phyloP scores from a whole-genome alignment of 305 asterid genomes.

The Fraxinus ornus region DNA sequence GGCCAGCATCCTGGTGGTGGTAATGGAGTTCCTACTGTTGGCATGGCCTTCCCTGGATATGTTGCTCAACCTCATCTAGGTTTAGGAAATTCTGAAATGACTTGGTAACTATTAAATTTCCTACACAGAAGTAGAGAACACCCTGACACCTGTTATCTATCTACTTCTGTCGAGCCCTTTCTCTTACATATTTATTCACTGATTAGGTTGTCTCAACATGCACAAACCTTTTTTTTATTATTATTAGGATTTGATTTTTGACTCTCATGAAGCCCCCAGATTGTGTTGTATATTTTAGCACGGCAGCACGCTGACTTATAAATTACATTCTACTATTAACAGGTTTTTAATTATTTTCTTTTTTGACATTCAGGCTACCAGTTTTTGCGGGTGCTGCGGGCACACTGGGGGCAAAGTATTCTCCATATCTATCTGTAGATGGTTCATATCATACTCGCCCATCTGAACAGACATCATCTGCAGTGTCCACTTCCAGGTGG shows the following conservation, averaged over 20 bases:
- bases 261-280: not conserved
- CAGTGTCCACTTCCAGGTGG: conserved; percentile 55
- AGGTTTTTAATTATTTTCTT: not conserved
- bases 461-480: conserved; percentile 59
- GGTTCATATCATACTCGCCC: conserved; percentile 73
- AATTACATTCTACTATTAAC: not conserved
- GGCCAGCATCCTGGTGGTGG: conserved; percentile 85
- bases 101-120: conserved; percentile 47
- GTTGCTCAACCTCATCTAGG: conserved; percentile 76
- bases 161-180: not conserved
- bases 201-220: not conserved
- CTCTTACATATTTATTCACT: not conserved
- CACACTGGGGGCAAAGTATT: conserved; percentile 68
- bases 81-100: conserved; percentile 72
- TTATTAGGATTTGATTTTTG: not conserved
- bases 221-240: not conserved
- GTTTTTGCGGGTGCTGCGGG: conserved; percentile 93
- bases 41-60: conserved; percentile 99
- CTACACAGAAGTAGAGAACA: not conserved
- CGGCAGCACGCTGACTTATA: not conserved
- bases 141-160: not conserved
- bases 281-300: not conserved
- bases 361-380: conserved; percentile 66
- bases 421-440: conserved; percentile 71
- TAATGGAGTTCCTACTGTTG: conserved; percentile 96